phyloP scores from a whole-genome alignment of 1,139 yeast species.

The Yamadazyma atlantica region DNA sequence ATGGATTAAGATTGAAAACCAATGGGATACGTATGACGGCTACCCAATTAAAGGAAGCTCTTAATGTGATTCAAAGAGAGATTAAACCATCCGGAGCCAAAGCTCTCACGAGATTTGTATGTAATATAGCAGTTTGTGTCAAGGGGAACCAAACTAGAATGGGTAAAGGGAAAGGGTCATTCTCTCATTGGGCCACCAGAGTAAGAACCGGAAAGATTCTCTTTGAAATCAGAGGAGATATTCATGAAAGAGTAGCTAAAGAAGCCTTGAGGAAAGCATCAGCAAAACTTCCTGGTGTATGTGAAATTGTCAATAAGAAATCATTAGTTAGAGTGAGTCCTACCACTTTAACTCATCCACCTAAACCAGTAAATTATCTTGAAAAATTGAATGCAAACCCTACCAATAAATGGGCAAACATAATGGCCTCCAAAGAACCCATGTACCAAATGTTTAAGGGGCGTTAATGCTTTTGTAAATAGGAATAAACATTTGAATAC shows the following conservation, averaged over 20 bases:
- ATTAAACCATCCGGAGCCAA: slow-evolving; percentile 72
- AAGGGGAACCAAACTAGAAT: slow-evolving; percentile 99
- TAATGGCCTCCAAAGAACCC: slow-evolving; percentile 49
- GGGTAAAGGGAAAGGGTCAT: slow-evolving; percentile 99
- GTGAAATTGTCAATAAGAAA: slow-evolving; percentile 74
- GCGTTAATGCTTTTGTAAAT: slow-evolving; percentile 32
- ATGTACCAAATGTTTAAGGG: slow-evolving; percentile 56
- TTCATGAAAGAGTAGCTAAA: slow-evolving; percentile 88
- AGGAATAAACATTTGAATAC: background rate
- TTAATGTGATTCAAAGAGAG: slow-evolving; percentile 76
- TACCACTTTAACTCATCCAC: slow-evolving; percentile 41
- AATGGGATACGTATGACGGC: slow-evolving; percentile 90
- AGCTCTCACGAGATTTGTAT: slow-evolving; percentile 76
- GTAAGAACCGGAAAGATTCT: slow-evolving; percentile 94
- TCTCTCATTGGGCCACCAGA: slow-evolving; percentile 96
- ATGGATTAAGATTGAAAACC: slow-evolving; percentile 82
- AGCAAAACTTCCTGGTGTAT: slow-evolving; percentile 87
- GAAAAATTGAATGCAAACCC: slow-evolving; percentile 61
- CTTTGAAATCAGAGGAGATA: slow-evolving; percentile 76
- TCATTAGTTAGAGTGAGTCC: slow-evolving; percentile 76
- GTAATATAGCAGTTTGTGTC: slow-evolving; percentile 87
- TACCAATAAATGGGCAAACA: slow-evolving; percentile 57
- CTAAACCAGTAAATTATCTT: slow-evolving; percentile 52
- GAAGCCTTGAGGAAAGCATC: slow-evolving; percentile 93
- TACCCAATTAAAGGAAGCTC: slow-evolving; percentile 88